phyloP scores from a whole-genome alignment of 805 yeast genomes.

The Limtongia smithiae region DNA sequence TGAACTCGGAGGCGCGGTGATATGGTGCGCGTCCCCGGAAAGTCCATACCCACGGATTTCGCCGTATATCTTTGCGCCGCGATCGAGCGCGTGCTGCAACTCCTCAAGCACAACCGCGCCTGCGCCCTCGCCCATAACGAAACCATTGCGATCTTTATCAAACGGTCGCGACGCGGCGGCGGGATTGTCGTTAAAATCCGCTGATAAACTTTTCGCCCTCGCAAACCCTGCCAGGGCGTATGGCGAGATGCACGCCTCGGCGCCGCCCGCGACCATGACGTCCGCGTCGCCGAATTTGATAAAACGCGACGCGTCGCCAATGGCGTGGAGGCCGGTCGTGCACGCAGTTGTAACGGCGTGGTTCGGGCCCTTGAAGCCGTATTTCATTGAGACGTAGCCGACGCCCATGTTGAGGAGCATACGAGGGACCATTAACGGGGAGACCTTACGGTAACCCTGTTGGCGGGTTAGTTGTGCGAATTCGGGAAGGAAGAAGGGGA shows the following conservation, averaged over 20 bases:
- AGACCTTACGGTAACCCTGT: slow-evolving; percentile 63
- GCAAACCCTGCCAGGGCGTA: slow-evolving; percentile 86
- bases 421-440: slow-evolving; percentile 83
- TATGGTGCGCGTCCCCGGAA: slow-evolving; percentile 87
- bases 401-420: slow-evolving; percentile 90
- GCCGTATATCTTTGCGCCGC: slow-evolving; percentile 66
- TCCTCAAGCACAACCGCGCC: slow-evolving; percentile 77
- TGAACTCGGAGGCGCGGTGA: slow-evolving; percentile 80
- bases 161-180: slow-evolving; percentile 78
- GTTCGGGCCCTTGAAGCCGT: slow-evolving; percentile 76
- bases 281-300: slow-evolving; percentile 77
- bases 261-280: slow-evolving; percentile 90
- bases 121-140: slow-evolving; percentile 90
- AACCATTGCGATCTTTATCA: slow-evolving; percentile 73
- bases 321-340: slow-evolving; percentile 91
- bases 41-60: slow-evolving; percentile 86
- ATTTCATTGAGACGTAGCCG: slow-evolving; percentile 78
- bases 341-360: slow-evolving; percentile 93
- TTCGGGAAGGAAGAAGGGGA: not conserved
- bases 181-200: slow-evolving; percentile 61
- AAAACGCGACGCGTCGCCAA: slow-evolving; percentile 87
- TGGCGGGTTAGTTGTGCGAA: too few species aligned
- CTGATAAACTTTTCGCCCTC: slow-evolving; percentile 74
- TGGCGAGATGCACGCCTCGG: slow-evolving; percentile 86
- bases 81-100: slow-evolving; percentile 63